Evolutionary conservation across 768 basidiomycete genomes (phyloP).

Genomic region (Nevesoporus exiguus): DNA sequence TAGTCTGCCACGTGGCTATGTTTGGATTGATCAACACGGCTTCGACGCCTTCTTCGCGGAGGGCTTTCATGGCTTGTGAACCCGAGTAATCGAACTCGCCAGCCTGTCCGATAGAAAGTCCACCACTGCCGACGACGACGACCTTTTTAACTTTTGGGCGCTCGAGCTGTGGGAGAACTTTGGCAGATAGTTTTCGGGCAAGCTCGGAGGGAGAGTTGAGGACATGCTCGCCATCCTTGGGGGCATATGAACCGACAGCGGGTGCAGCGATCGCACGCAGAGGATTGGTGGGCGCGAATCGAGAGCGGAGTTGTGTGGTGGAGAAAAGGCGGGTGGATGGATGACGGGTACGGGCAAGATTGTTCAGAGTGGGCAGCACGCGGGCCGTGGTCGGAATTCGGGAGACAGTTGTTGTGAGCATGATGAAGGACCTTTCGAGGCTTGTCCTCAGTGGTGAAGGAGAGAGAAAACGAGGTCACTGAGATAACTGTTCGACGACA

Average conservation of each 20-base stretch:
- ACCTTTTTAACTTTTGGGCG: slow-evolving; percentile 93
- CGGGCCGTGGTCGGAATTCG: slow-evolving; percentile 15
- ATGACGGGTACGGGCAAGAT: slow-evolving; percentile 17
- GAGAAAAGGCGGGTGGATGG: slow-evolving; percentile 48
- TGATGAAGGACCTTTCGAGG: not conserved
- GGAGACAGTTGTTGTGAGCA: slow-evolving; percentile 9
- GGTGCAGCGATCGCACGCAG: slow-evolving; percentile 69
- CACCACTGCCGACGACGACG: slow-evolving; percentile 93
- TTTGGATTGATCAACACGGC: slow-evolving; percentile 98
- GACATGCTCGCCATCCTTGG: slow-evolving; percentile 66
- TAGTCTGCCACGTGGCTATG: slow-evolving; percentile 99
- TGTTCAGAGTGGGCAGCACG: slow-evolving; percentile 14
- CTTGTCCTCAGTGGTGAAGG: slow-evolving; percentile 12
- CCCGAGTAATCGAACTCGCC: slow-evolving; percentile 99
- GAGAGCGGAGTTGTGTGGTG: slow-evolving; percentile 36
- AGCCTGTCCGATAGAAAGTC: slow-evolving; percentile 95
- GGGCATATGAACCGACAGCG: slow-evolving; percentile 66
- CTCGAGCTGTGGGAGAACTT: slow-evolving; percentile 87
- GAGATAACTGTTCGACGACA: slow-evolving; percentile 21
- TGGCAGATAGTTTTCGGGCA: slow-evolving; percentile 89
- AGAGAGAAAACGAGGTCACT: slow-evolving; percentile 33
- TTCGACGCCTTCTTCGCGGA: slow-evolving; percentile 91
- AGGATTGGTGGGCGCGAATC: slow-evolving; percentile 46
- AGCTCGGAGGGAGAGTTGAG: slow-evolving; percentile 94
- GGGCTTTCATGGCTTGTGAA: slow-evolving; percentile 96